phyloP scores from a whole-genome alignment of 331 rosid species.

The Pyrus hybrid region DNA sequence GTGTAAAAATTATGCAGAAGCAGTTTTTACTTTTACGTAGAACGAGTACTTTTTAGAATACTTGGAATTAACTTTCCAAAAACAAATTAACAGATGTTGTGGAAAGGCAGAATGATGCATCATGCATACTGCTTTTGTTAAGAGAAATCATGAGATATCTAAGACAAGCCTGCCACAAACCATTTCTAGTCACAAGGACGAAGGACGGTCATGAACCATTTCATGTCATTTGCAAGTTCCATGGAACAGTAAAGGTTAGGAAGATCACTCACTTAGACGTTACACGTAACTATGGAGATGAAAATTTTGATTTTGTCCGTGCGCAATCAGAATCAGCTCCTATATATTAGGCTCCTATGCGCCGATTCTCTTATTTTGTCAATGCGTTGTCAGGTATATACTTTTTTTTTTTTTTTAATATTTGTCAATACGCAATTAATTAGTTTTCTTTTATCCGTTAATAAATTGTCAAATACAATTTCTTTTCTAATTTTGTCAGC shows the following conservation, averaged over 20 bases:
- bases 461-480: background rate
- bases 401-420: background rate
- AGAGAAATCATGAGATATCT: background rate
- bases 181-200: background rate
- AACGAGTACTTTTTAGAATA: background rate
- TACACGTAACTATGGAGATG: background rate
- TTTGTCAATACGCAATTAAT: background rate
- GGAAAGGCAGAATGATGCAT: no score
- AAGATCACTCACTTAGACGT: background rate
- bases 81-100: no score
- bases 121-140: background rate
- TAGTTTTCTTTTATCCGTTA: background rate
- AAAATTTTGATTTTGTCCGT: background rate
- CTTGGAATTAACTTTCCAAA: background rate
- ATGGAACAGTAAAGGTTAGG: background rate
- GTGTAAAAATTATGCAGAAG: no score
- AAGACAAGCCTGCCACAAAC: no score
- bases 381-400: background rate
- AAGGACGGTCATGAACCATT: background rate
- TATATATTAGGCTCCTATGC: background rate
- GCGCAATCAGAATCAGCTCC: background rate
- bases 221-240: background rate
- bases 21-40: no score
- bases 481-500: background rate
- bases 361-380: background rate